A percentile compares a stretch with the other conserved stretches of the same genome.
phyloP scores from a whole-genome alignment of 306 rosid genomes.

The Cucumis melo region DNA sequence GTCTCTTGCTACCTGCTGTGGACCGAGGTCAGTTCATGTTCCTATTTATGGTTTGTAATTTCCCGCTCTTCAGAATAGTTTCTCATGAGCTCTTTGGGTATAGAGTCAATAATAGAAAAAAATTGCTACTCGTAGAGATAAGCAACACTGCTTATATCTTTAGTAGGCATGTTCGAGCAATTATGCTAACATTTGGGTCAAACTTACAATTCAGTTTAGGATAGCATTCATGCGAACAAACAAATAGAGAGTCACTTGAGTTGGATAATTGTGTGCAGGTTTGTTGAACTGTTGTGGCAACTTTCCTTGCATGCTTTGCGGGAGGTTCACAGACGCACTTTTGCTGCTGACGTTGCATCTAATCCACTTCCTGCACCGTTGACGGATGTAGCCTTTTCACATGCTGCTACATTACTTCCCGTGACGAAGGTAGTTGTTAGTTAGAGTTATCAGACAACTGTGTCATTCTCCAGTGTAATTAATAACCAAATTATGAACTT shows the following conservation, averaged over 20 bases:
- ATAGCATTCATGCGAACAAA: background rate
- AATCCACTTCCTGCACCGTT: slow-evolving; percentile 84
- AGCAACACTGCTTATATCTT: background rate
- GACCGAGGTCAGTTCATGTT: slow-evolving; percentile 70
- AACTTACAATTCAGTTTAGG: background rate
- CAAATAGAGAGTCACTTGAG: background rate
- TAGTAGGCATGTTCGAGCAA: background rate
- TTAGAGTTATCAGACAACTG: background rate
- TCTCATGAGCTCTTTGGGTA: background rate
- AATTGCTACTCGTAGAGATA: background rate
- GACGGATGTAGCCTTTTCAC: slow-evolving; percentile 97
- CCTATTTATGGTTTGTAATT: background rate
- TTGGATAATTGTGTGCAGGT: slow-evolving; percentile 34
- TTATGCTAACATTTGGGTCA: background rate
- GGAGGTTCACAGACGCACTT: slow-evolving; percentile 92
- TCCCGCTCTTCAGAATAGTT: background rate
- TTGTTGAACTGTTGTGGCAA: slow-evolving; percentile 98
- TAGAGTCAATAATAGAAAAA: background rate
- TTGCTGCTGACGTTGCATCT: slow-evolving; percentile 71
- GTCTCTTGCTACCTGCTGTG: slow-evolving; percentile 96
- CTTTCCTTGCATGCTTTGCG: slow-evolving; percentile 97
- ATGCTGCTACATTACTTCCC: slow-evolving; percentile 96
- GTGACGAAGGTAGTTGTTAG: slow-evolving; percentile 68
- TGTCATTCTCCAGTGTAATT: background rate
- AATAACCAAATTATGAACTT: background rate